Evolutionary conservation across 331 rosid species (phyloP).

Genomic region (Phaseolus coccineus): DNA sequence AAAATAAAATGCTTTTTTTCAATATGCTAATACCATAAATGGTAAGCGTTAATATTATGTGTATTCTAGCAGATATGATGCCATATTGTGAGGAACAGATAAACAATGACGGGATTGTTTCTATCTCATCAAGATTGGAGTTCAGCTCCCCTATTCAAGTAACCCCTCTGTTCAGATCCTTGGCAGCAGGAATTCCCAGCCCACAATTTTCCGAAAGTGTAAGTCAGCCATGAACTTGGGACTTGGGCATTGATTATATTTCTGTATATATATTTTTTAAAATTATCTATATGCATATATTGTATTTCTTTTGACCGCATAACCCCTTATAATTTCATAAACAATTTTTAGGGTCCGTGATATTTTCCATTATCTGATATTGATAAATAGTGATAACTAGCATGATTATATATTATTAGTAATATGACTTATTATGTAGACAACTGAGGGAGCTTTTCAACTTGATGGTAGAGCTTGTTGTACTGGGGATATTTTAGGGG

Average conservation of each 20-base stretch:
- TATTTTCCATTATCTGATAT: too few relatives aligned
- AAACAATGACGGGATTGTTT: constrained; percentile 51
- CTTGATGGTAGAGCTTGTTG: constrained; percentile 8
- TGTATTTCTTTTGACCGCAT: too few relatives aligned
- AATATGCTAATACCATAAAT: constrained; percentile 13
- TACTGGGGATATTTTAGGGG: background rate
- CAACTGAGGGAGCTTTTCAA: background rate
- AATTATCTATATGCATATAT: too few relatives aligned
- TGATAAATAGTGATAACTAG: background rate
- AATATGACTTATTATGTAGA: background rate
- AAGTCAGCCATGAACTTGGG: constrained; percentile 50
- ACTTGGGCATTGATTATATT: too few relatives aligned
- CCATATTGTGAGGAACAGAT: constrained; percentile 55
- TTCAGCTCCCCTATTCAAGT: constrained; percentile 82
- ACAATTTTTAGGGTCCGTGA: too few relatives aligned
- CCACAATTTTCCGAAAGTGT: constrained; percentile 96
- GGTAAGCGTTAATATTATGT: constrained; percentile 31
- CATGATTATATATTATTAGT: constrained; percentile 8
- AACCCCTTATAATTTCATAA: too few relatives aligned
- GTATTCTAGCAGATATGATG: constrained; percentile 52
- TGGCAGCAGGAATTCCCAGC: constrained; percentile 89
- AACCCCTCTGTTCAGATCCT: constrained; percentile 80
- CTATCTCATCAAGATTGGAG: constrained; percentile 59
- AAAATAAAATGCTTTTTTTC: background rate
- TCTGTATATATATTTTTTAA: too few relatives aligned